Conservation (phyloP, 208 protist genomes). For the Crithidia sp. region DNA sequence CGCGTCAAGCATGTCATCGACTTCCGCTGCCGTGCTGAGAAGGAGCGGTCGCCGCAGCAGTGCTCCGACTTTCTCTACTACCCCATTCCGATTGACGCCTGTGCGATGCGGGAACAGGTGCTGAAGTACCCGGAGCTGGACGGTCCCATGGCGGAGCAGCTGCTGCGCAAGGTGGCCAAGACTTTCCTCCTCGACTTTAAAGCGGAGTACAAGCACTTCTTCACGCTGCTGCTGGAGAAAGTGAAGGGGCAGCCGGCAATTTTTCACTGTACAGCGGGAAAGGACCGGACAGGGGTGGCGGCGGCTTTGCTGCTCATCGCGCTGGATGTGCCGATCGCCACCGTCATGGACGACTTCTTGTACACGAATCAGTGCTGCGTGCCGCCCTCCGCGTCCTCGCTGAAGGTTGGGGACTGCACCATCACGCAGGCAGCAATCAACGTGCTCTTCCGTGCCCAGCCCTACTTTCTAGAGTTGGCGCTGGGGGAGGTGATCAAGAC, state of each 20-base stretch:
- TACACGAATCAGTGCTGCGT: constrained; percentile 33
- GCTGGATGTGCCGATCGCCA: constrained; percentile 36
- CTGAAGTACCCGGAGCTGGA: constrained; percentile 9
- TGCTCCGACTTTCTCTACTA: constrained; percentile 20
- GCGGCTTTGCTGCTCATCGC: constrained; percentile 48
- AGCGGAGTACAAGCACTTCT: constrained; percentile 33
- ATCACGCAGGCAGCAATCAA: constrained; percentile 32
- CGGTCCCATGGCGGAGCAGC: constrained; percentile 21
- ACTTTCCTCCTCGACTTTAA: constrained; percentile 43
- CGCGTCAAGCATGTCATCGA: constrained; percentile 43
- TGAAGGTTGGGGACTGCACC: constrained; percentile 18
- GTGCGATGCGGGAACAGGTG: constrained; percentile 3
- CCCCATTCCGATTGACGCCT: constrained; percentile 35
- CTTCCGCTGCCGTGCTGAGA: constrained; percentile 37
- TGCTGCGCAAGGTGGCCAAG: constrained; percentile 20
- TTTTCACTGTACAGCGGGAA: constrained; percentile 61
- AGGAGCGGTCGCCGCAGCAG: constrained; percentile 15
- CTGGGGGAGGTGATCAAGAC: constrained; percentile 30
- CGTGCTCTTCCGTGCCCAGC: constrained; percentile 37
- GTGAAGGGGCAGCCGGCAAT: constrained; percentile 35
- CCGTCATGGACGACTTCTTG: constrained; percentile 54
- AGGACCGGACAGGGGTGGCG: constrained; percentile 54
- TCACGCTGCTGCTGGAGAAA: constrained; percentile 28
- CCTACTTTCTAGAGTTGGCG: constrained; percentile 35
- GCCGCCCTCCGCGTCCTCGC: constrained; percentile 5